Base-by-base conservation (phyloP, 257 asterid species). In the Solanum arcanum region DNA sequence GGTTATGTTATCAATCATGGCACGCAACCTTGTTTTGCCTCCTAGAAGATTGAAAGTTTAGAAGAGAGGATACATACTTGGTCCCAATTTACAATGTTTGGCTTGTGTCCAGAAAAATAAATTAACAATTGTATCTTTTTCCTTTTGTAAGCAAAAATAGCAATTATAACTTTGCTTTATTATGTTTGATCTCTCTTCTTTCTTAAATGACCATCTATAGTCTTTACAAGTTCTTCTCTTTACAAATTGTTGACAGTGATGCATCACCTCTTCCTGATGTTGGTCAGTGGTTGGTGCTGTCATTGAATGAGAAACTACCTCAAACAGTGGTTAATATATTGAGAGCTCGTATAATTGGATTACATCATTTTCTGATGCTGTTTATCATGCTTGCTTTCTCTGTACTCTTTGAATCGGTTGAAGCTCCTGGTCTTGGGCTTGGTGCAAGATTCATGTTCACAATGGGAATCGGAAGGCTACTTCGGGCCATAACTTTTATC, bases 391-490 rank as follows among this genome's bases (percentile, higher is more conserved):
- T 97, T 86, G 97, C 89, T 25, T 97, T 97, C 91, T 97, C 99
- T 14, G 99, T 97, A 35, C 89, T 96, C 35, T 97, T 96, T 87
- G 88, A 92, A 91, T 96, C 98, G 21, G 90, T 97, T 83, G 94
- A 97, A 92, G 95, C 99, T 87, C 99, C 99, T 89, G 99, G 99
- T 84, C 95, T 97, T 46, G 99, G 99, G 85, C 87, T 97, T 83
- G 99, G 93, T 77, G 99, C 99, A 68, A 91, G 99, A 86, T 97
- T 95, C 91, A 96, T 97, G 95, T 96, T 97, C 92, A 94, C 99
- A 31, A 97, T 97, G 99, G 99, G 96, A 62, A 89, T 96, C 12
- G 99, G 99, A 25, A 94, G 99, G 84, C 94, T 97, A 89, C 98
- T 97, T 87, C 94, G 99, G 12, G 90, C 98, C 76, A 87, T 96